Percentiles rank a stretch among this genome's conserved stretches.
phyloP scores from a whole-genome alignment of 225 moss, liverwort and hornwort species.

The Climacium dendroides region DNA sequence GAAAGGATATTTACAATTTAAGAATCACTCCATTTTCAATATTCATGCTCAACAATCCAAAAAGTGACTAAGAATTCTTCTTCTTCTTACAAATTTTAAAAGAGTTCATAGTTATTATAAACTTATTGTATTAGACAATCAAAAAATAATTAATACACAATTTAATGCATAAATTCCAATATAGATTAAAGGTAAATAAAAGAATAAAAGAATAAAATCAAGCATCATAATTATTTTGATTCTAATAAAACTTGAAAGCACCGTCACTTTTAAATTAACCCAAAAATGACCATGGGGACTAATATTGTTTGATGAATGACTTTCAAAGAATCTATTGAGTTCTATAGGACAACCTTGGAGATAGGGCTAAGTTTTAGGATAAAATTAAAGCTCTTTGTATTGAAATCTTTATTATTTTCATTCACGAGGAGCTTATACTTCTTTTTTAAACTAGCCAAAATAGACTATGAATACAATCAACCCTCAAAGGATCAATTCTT shows the following conservation, averaged over 20 bases:
- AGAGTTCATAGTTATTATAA: not conserved
- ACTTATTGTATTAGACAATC: not conserved
- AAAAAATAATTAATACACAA: not conserved
- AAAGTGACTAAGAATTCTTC: not conserved
- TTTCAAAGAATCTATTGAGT: too few relatives aligned
- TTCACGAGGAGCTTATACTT: too few relatives aligned
- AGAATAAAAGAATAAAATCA: not conserved
- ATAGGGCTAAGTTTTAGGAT: too few relatives aligned
- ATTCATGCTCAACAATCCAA: not conserved
- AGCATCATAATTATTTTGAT: not conserved
- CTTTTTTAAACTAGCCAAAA: not conserved
- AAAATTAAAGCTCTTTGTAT: too few relatives aligned
- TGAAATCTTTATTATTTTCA: not conserved
- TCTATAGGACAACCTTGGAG: too few relatives aligned
- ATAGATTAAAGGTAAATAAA: not conserved
- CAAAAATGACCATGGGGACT: not conserved
- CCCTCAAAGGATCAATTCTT: too few relatives aligned
- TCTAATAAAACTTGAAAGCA: not conserved
- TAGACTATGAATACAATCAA: too few relatives aligned
- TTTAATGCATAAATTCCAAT: not conserved
- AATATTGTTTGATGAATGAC: not conserved
- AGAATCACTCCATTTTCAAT: not conserved
- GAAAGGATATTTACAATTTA: not conserved
- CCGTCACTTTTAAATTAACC: not conserved
- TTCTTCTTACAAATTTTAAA: not conserved